These are phyloP conservation scores for Tricholoma terreum DNA, from an alignment of 768 basidiomycete species.

Conservation along the genomic window DNA sequence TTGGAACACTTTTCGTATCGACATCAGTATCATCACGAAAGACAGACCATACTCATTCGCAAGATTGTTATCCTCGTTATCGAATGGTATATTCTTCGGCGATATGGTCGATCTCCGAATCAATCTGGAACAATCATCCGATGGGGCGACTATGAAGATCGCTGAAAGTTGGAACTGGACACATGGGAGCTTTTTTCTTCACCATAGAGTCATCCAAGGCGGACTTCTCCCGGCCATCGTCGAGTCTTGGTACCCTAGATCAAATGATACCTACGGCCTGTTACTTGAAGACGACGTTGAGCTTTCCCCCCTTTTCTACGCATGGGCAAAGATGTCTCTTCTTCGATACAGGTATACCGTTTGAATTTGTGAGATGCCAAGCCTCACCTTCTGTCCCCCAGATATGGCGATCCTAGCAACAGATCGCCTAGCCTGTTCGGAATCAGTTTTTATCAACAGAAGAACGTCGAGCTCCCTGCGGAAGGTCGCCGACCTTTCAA, in stretches of 20 bases:
- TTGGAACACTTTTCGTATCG: conserved; percentile 70
- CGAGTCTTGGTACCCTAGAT: conserved; percentile 84
- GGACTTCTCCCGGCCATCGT: conserved; percentile 82
- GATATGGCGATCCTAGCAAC: conserved; percentile 49
- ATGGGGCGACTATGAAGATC: conserved; percentile 53
- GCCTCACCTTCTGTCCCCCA: conserved; percentile 21
- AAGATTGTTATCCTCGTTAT: conserved; percentile 64
- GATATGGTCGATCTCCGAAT: conserved; percentile 63
- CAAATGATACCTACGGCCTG: conserved; percentile 72
- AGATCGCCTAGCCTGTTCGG: conserved; percentile 60
- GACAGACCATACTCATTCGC: conserved; percentile 67
- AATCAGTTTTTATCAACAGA: conserved; percentile 85
- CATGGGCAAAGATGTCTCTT: conserved; percentile 80
- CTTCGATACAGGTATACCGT: conserved; percentile 62
- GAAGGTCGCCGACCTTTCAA: conserved; percentile 68
- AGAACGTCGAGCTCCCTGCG: conserved; percentile 68
- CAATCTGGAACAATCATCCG: conserved; percentile 75
- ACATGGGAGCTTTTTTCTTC: conserved; percentile 55
- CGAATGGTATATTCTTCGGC: conserved; percentile 59
- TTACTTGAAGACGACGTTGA: conserved; percentile 87
- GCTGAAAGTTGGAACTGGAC: conserved; percentile 55
- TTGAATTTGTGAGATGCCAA: not conserved
- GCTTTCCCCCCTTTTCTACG: conserved; percentile 79
- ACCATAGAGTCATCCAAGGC: conserved; percentile 74
- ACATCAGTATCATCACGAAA: conserved; percentile 75